Base-by-base conservation (phyloP, 441 rosid genomes). In the Brassica hybrid region DNA sequence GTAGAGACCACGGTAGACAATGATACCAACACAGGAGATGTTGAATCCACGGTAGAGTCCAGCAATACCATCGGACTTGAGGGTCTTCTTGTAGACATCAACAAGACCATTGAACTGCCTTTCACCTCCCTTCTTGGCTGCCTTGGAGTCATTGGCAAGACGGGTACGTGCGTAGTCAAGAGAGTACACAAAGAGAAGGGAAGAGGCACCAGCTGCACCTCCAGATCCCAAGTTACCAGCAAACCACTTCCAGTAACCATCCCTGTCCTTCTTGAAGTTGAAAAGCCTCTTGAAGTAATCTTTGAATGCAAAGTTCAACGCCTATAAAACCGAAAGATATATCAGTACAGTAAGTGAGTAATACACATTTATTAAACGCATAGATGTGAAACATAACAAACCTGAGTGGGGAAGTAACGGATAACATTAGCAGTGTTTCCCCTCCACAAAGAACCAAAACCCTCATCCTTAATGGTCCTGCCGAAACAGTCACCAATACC, bases 391-490 rank as follows among this genome's bases (percentile, higher is more conserved):
- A 27, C 50, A n/a, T 11, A 70, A 68, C 41, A 58, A 34, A 89
- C 96, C 92, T 91, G 96, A 54, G 92, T 91, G 48, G 94, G 96
- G 82, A 91, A 91, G 69, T 89, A 91, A 76, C 93, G 92, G 82
- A 89, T 91, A 58, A 91, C 91, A 63, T 91, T 91, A 18, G 93
- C 92, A 2, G 97, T 89, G 86, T 91, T 91, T 10, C 92, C 94
- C 63, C 97, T 87, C 94, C 97, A 91, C 79, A 91, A 71, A 11
- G 92, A 80, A n/a, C 1, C 79, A 34, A 86, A 2, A 3, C 96
- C 96, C 78, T 91, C 96, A 0, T 91, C 92, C 65, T 73, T 25
- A 0, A 91, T 71, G 10, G 96, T 89, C 56, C 94, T 69, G 67
- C 69, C 78, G 73, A 91, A 91, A 60, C 96, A 91, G 38, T 91